A percentile compares a stretch with the other conserved stretches of the same genome.
phyloP scores from a whole-genome alignment of 305 asterid genomes.

The Rubia peregrina region DNA sequence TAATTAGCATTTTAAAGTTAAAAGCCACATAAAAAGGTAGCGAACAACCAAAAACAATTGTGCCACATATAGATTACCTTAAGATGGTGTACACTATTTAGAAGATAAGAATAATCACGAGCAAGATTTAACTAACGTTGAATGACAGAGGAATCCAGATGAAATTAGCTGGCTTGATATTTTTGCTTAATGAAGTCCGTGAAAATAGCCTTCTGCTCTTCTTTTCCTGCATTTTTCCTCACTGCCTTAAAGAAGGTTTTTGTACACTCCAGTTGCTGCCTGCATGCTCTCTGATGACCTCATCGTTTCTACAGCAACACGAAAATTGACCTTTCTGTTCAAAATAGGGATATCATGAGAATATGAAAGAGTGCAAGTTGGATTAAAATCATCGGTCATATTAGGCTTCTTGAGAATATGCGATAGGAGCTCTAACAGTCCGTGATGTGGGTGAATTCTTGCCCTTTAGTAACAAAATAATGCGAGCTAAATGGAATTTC shows the following conservation, averaged over 20 bases:
- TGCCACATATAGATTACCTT: slow-evolving; percentile 36
- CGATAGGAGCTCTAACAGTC: too few species aligned
- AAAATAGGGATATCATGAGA: background rate
- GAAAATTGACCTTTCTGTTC: background rate
- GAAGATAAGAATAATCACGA: slow-evolving; percentile 49
- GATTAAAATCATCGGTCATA: too few species aligned
- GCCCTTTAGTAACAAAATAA: too few species aligned
- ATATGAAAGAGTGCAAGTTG: too few species aligned
- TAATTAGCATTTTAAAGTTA: background rate
- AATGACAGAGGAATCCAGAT: slow-evolving; percentile 20
- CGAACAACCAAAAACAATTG: background rate
- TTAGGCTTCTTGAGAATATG: too few species aligned
- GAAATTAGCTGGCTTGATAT: slow-evolving; percentile 30
- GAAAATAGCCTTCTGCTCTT: slow-evolving; percentile 55
- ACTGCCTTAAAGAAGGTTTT: slow-evolving; percentile 59
- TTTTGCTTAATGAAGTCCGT: slow-evolving; percentile 56
- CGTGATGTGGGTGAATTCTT: too few species aligned
- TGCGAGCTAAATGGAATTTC: too few species aligned
- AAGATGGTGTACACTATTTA: slow-evolving; percentile 80
- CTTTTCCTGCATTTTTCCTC: slow-evolving; percentile 54
- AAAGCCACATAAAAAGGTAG: background rate
- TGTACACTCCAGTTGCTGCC: slow-evolving; percentile 33
- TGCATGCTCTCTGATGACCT: slow-evolving; percentile 15
- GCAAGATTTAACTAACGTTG: slow-evolving; percentile 60
- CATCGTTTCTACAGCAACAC: slow-evolving; percentile 3